Evolutionary conservation across 768 basidiomycete species (phyloP).

Genomic region (Suillus occidentalis): DNA sequence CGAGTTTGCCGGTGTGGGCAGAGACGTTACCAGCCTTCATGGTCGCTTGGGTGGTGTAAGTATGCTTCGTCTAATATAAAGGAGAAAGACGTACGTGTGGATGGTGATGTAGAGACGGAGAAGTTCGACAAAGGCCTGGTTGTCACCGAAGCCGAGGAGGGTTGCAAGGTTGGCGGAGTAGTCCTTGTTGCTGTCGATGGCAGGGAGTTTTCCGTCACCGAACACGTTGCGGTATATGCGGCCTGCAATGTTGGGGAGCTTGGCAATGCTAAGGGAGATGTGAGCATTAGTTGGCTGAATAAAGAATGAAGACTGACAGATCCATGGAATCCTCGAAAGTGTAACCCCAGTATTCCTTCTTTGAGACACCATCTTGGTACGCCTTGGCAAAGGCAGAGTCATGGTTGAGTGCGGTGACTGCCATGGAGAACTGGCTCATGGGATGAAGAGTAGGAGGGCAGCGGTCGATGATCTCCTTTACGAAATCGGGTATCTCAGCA

Average conservation of each 20-base stretch:
- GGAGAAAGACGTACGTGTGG: slow-evolving; percentile 58
- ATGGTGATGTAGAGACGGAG: slow-evolving; percentile 96
- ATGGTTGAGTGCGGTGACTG: slow-evolving; percentile 94
- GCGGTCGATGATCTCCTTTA: slow-evolving; percentile 95
- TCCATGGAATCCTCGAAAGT: slow-evolving; percentile 91
- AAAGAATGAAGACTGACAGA: slow-evolving; percentile 44
- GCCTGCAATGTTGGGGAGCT: slow-evolving; percentile 94
- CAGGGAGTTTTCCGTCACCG: slow-evolving; percentile 81
- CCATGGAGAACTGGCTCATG: slow-evolving; percentile 97
- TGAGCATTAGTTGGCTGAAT: slow-evolving; percentile 8
- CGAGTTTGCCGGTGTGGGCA: slow-evolving; percentile 89
- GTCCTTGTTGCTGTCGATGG: slow-evolving; percentile 82
- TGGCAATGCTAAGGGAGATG: slow-evolving; percentile 71
- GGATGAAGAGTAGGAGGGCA: slow-evolving; percentile 94
- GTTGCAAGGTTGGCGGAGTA: slow-evolving; percentile 88
- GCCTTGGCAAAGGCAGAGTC: slow-evolving; percentile 96
- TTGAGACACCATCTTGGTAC: slow-evolving; percentile 87
- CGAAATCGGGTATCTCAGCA: slow-evolving; percentile 85
- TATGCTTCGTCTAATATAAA: background rate
- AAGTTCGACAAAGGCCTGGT: slow-evolving; percentile 87
- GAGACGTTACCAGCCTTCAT: slow-evolving; percentile 99
- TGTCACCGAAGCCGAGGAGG: slow-evolving; percentile 90
- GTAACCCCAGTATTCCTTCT: slow-evolving; percentile 97
- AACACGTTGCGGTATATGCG: slow-evolving; percentile 90
- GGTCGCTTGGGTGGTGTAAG: slow-evolving; percentile 56